These are phyloP conservation scores for Maudiozyma bulderi DNA, from an alignment of 805 yeast genomes.

Conservation along the genomic window DNA sequence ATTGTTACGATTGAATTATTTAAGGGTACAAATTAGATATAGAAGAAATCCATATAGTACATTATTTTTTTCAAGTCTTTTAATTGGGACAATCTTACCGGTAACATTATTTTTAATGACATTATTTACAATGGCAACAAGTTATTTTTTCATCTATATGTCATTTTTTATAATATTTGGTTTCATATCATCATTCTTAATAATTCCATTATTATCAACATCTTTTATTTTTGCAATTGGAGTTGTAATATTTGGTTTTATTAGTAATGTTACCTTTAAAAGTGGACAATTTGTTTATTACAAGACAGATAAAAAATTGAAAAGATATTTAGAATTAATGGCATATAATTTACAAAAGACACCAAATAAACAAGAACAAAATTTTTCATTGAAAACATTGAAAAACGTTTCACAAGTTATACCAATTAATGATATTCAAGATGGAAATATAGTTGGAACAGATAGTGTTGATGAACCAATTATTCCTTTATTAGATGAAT, in stretches of 20 bases:
- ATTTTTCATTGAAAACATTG: background rate
- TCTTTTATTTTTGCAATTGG: conserved; percentile 24
- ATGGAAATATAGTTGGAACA: background rate
- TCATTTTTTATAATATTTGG: conserved; percentile 15
- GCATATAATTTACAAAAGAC: background rate
- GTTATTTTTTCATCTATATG: conserved; percentile 18
- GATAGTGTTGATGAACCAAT: background rate
- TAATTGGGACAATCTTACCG: conserved; percentile 5
- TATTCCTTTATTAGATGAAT: background rate
- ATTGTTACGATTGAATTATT: conserved; percentile 1
- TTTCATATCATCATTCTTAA: conserved; percentile 16
- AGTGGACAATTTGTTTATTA: conserved; percentile 19
- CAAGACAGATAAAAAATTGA: conserved; percentile 12
- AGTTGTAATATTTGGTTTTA: conserved; percentile 22
- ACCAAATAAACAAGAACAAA: background rate
- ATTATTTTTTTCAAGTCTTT: conserved; percentile 6
- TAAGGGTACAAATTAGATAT: conserved; percentile 7
- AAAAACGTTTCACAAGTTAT: no score
- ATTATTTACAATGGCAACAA: conserved; percentile 16
- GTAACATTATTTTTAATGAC: conserved; percentile 8
- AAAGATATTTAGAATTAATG: conserved; percentile 12
- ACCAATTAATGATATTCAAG: background rate
- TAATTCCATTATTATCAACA: conserved; percentile 20
- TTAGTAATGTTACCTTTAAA: conserved; percentile 22
- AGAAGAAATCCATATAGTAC: conserved; percentile 17